Evolutionary conservation across 306 rosid species (phyloP).

Genomic region (Alnus glutinosa): DNA sequence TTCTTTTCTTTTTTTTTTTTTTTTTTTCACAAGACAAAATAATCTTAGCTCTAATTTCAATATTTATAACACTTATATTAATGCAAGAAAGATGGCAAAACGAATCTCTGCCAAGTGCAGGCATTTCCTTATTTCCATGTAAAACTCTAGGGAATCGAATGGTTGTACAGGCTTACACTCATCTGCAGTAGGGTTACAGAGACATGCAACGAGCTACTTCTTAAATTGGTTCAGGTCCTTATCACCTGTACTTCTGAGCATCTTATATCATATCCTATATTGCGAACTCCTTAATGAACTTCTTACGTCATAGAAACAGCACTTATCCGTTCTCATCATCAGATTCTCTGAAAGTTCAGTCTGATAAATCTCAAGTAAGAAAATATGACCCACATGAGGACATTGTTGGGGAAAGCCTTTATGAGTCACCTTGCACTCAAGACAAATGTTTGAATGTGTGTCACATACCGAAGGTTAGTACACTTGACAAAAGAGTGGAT

Average conservation of each 20-base stretch:
- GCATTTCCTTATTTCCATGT: background rate
- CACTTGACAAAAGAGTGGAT: too few species aligned
- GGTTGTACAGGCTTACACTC: background rate
- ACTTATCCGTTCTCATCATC: background rate
- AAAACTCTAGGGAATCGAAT: background rate
- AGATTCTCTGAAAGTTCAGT: background rate
- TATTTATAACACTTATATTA: background rate
- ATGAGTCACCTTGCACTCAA: too few species aligned
- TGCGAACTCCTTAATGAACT: background rate
- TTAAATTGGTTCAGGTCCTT: background rate
- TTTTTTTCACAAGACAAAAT: background rate
- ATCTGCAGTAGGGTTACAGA: background rate
- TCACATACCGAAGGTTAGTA: too few species aligned
- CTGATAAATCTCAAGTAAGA: background rate
- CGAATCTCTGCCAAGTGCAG: background rate
- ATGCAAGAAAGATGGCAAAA: background rate
- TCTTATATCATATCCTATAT: background rate
- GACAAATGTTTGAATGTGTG: too few species aligned
- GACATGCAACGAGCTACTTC: background rate
- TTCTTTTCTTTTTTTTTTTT: too few species aligned
- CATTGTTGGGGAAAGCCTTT: too few species aligned
- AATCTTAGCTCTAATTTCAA: background rate
- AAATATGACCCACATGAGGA: too few species aligned
- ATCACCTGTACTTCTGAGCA: background rate
- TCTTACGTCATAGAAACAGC: background rate